phyloP scores from a whole-genome alignment of 1,139 yeast genomes.

The Taiozyma sp. region DNA sequence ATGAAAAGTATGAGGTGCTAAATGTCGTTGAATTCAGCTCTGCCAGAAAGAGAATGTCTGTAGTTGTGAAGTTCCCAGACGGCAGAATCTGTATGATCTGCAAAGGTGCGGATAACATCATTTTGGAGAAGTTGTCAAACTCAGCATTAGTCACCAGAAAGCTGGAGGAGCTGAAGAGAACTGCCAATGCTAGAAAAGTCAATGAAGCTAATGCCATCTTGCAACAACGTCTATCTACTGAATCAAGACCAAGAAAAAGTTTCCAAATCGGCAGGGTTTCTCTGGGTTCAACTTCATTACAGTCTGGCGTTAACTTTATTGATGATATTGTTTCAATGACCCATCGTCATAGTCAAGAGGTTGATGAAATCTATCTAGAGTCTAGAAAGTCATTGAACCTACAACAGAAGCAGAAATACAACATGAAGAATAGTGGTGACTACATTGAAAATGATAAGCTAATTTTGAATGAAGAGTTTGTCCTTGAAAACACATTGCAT shows the following conservation, averaged over 20 bases:
- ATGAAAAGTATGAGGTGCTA: conserved; percentile 68
- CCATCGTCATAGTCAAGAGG: conserved; percentile 46
- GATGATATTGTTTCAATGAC: conserved; percentile 51
- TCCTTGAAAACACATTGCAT: conserved; percentile 79
- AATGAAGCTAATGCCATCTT: conserved; percentile 80
- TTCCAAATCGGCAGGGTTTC: conserved; percentile 20
- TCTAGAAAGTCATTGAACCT: conserved; percentile 62
- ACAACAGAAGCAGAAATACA: conserved; percentile 55
- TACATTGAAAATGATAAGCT: conserved; percentile 58
- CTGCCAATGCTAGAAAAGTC: conserved; percentile 60
- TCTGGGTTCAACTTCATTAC: conserved; percentile 11
- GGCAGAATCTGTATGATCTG: conserved; percentile 75
- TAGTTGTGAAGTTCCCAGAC: conserved; percentile 76
- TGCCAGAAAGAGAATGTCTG: conserved; percentile 90
- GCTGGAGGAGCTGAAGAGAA: conserved; percentile 57
- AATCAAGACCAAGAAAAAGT: conserved; percentile 22
- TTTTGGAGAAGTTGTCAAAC: conserved; percentile 66
- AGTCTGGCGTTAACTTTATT: conserved; percentile 37
- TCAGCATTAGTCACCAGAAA: conserved; percentile 55
- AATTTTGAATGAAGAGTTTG: conserved; percentile 68
- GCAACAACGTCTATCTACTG: conserved; percentile 38
- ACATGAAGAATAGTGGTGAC: conserved; percentile 19
- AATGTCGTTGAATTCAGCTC: conserved; percentile 86
- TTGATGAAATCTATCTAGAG: conserved; percentile 53
- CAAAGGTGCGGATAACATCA: conserved; percentile 96